Evolutionary conservation across 163 green algal genomes (phyloP), one percentile per base, ranked within the genome.

Genomic region (Smithsoniella earleae): DNA sequence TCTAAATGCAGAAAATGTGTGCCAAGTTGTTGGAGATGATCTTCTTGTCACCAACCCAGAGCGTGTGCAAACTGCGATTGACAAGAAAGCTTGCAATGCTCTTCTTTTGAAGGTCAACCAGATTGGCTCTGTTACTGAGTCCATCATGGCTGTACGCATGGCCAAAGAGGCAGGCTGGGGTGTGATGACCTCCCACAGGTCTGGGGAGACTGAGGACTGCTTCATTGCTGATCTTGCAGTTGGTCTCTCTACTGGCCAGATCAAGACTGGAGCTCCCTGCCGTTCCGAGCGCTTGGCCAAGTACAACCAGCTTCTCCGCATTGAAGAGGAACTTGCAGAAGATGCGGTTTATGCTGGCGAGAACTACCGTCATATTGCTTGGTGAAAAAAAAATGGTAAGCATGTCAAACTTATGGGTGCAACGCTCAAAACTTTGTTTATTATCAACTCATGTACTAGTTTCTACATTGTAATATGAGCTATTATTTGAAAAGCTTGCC

Each of bases 281-380:
- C 82, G 90, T 62, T 91, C 85, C 62, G 89, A 96, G 84, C 86
- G 93, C 38, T 81, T 97, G 38, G 88, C 95, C 77, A 99, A 99
- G 86, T 99, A 99, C 90, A 99, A 99, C 86, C 93, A 97, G 90
- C 85, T 98, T 74, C 81, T 99, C 76, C 85, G 95, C 54, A 99
- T 99, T 76, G 95, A 98, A 86, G 90, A 97, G 87, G 94, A 98
- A 82, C 83, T 98, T 36, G 94, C 93, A 38, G 81, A 77, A 3
- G 82, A 89, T 3, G 90, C 93, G 2, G 78, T 89, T 30, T 98
- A 98, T 76, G 95, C 95, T 58, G 95, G 95, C 54, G 85, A 91
- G 49, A 77, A 79, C 52, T 89, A 78, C 75, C 78, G 80, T 63
- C 46, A 78, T 79, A 89, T 89, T 34, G 58, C 4, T 8, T 85